A percentile compares a stretch with the other conserved stretches of the same genome.
These are phyloP conservation scores for Carex myosuroides DNA, from an alignment of 176 grass and related monocot genomes.

Conservation along the genomic window DNA sequence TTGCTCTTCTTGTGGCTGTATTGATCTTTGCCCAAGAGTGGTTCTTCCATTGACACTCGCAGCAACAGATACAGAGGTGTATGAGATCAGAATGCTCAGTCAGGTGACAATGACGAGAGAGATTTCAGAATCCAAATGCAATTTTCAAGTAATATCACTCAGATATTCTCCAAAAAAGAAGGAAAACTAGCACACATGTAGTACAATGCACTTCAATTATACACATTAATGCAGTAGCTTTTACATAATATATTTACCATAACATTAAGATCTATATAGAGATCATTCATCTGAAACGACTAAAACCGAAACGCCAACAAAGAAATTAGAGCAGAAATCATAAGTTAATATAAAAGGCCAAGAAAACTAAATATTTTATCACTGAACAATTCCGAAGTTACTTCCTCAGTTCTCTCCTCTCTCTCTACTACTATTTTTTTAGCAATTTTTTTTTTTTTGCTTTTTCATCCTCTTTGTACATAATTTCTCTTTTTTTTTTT, in stretches of 20 bases:
- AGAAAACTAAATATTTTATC: slow-evolving; percentile 6
- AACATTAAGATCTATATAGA: neutral
- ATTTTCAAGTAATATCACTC: neutral
- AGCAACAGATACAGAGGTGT: no score
- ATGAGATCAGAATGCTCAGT: no score
- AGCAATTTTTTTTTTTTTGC: neutral
- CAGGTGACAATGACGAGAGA: no score
- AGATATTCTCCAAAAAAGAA: neutral
- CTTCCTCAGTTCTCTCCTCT: neutral
- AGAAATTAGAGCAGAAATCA: neutral
- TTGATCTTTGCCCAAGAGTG: no score
- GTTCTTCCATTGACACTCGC: no score
- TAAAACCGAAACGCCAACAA: neutral
- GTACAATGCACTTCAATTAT: neutral
- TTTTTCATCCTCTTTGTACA: slow-evolving; percentile 25
- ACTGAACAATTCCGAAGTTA: slow-evolving; percentile 4
- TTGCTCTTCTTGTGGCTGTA: no score
- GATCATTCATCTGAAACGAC: neutral
- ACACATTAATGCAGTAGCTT: neutral
- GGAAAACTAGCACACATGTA: neutral
- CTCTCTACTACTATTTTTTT: slow-evolving; percentile 2
- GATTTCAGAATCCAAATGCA: no score
- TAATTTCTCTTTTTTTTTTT: slow-evolving; percentile 4
- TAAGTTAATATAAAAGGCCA: neutral
- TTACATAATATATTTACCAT: neutral